Conservation (phyloP, 768 basidiomycete genomes). For the Gyrodon lividus region DNA sequence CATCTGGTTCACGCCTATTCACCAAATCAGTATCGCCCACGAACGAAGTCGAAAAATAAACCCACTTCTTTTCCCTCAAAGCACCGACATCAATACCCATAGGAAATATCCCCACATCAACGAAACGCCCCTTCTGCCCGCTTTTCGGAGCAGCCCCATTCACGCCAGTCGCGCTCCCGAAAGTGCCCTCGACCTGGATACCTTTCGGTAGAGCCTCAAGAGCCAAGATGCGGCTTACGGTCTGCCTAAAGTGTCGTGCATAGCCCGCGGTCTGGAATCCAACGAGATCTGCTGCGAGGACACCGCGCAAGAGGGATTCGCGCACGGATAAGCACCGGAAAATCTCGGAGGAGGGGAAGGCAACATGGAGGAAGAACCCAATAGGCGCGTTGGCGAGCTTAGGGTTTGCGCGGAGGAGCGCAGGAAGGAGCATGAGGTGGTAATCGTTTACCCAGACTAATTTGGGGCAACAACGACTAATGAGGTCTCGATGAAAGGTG, state of each 20-base stretch:
- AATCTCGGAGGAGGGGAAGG: constrained; percentile 94
- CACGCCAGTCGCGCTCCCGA: constrained; percentile 3
- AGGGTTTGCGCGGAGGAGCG: constrained; percentile 68
- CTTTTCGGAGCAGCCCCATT: background rate
- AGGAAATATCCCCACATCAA: constrained; percentile 86
- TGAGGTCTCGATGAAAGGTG: constrained; percentile 6
- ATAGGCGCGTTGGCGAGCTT: constrained; percentile 45
- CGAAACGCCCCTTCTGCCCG: constrained; percentile 51
- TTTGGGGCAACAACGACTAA: background rate
- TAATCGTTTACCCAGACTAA: constrained; percentile 90
- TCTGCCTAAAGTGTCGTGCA: constrained; percentile 83
- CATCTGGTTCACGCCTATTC: constrained; percentile 67
- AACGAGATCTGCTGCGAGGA: constrained; percentile 92
- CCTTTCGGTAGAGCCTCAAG: constrained; percentile 84
- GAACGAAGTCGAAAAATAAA: constrained; percentile 7
- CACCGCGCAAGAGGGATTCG: constrained; percentile 74
- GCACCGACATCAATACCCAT: constrained; percentile 84
- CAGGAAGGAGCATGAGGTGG: constrained; percentile 91
- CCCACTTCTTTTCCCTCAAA: constrained; percentile 65
- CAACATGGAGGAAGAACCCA: constrained; percentile 95
- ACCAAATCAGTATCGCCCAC: constrained; percentile 7
- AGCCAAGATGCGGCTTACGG: constrained; percentile 74
- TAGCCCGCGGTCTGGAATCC: constrained; percentile 89
- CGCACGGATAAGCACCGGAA: constrained; percentile 87
- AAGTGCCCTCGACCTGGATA: constrained; percentile 53